Evolutionary conservation across 23 red algal species (phyloP), one percentile per base, ranked within the genome.

Genomic region (Gracilaria gracilis): DNA sequence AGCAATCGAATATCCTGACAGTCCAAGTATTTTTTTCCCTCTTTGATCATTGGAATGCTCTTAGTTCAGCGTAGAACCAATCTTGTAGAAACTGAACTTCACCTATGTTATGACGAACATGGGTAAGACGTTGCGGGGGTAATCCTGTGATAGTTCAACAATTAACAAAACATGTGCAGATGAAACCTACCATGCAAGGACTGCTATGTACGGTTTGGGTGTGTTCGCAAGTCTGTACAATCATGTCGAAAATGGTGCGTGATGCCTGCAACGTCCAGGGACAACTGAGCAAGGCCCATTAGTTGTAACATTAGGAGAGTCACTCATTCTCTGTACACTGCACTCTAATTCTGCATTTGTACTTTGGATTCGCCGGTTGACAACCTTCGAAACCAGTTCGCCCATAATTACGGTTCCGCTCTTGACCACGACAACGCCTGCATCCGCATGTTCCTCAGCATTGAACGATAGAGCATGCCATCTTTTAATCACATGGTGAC

Each of bases 141-240:
- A 64, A 64, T 64, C 59, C 59, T 59, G 57, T 7, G 31, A 19
- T 46, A 77, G 47, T 24, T 77, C 27, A 1, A 77, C 24, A 77
- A 20, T 4, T 77, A 44, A 27, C 32, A 1, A 25, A 72, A 72
- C 7, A 72, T 72, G 11, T 17, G 25, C 37, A 72, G 32, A 24
- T 24, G 17, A 49, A 77, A n/a, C 17, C 1, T 24, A 55, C 51
- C 19, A 19, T 20, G 7, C 11, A 55, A 17, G 17, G 11, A 55
- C 17, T 19, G 51, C 19, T 1, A 55, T 2, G 16, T 15, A 19
- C 51, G 17, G 17, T 20, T 19, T 15, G 16, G 17, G 2, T 1
- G 19, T 55, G 16, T 55, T 20, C 1, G 19, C 1, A 55, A 19
- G 51, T 15, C 16, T 19, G 8, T 20, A 19, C 51, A 9, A 55